These are phyloP conservation scores for Podaxis sp. DNA, from an alignment of 768 basidiomycete genomes.

Conservation along the genomic window DNA sequence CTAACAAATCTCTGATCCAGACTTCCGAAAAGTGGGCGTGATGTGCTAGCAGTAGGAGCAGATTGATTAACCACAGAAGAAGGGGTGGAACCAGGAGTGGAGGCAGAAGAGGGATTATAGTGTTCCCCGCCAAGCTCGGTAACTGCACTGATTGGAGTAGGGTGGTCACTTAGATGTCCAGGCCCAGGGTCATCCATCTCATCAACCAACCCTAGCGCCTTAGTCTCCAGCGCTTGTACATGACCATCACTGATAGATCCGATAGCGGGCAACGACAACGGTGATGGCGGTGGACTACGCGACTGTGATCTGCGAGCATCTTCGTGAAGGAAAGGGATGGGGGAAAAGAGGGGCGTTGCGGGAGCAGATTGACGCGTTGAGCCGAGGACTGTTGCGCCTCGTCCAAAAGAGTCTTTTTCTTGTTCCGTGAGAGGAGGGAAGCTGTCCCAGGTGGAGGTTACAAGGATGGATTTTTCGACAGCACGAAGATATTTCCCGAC, in stretches of 20 bases:
- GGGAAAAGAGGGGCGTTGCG: slow-evolving; percentile 81
- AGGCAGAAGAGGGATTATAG: neutral
- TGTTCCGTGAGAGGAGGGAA: slow-evolving; percentile 56
- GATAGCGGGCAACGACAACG: slow-evolving; percentile 49
- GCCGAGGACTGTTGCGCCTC: slow-evolving; percentile 43
- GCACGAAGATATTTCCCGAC: slow-evolving; percentile 89
- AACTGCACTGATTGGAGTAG: slow-evolving; percentile 66
- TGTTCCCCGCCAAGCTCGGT: slow-evolving; percentile 36
- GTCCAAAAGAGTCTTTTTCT: slow-evolving; percentile 36
- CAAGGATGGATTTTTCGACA: slow-evolving; percentile 76
- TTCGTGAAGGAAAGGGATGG: slow-evolving; percentile 84
- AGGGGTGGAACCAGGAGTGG: neutral
- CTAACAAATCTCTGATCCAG: slow-evolving; percentile 67
- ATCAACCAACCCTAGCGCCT: slow-evolving; percentile 76
- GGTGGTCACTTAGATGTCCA: slow-evolving; percentile 82
- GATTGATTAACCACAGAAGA: neutral
- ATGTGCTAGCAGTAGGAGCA: slow-evolving; percentile 18
- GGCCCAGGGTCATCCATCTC: slow-evolving; percentile 84
- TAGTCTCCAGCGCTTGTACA: slow-evolving; percentile 40
- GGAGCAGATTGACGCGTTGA: slow-evolving; percentile 56
- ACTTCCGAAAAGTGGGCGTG: slow-evolving; percentile 53
- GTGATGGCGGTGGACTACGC: slow-evolving; percentile 77
- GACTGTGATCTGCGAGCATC: slow-evolving; percentile 81
- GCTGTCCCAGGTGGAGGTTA: slow-evolving; percentile 76
- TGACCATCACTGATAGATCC: slow-evolving; percentile 24